phyloP scores from a whole-genome alignment of 2,329 filamentous ascomycete species.

The Seiridium cupressi region DNA sequence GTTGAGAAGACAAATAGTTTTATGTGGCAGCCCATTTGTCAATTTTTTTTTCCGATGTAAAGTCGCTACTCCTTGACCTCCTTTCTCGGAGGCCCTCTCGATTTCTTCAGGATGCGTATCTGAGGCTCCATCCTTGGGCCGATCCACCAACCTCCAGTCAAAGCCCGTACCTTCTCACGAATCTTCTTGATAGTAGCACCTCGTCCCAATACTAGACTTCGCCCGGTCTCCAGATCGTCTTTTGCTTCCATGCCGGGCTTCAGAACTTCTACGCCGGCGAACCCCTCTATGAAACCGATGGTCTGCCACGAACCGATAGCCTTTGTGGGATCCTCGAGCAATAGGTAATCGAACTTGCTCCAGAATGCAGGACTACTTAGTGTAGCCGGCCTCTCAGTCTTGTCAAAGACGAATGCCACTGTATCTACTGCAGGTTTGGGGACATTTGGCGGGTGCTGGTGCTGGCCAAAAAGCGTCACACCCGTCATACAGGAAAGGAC shows the following conservation, averaged over 20 bases:
- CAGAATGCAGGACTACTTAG: constrained; percentile 55
- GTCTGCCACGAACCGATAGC: constrained; percentile 53
- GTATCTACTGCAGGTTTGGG: constrained; percentile 20
- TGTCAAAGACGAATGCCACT: constrained; percentile 50
- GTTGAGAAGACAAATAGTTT: no score
- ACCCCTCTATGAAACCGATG: constrained; percentile 56
- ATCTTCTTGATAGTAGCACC: constrained; percentile 37
- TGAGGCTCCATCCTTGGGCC: constrained; percentile 60
- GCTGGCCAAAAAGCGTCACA: constrained; percentile 63
- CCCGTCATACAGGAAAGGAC: constrained; percentile 70
- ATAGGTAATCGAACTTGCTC: constrained; percentile 61
- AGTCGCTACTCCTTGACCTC: constrained; percentile 22
- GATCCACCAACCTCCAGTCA: constrained; percentile 63
- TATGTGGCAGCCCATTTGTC: no score
- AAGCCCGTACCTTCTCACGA: constrained; percentile 38
- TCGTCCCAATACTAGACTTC: constrained; percentile 40
- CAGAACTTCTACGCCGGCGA: constrained; percentile 57
- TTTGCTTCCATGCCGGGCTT: constrained; percentile 37
- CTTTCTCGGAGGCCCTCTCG: constrained; percentile 24
- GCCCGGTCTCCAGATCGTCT: constrained; percentile 19
- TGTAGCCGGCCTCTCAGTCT: constrained; percentile 52
- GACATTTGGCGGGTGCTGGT: constrained; percentile 27
- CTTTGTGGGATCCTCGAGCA: constrained; percentile 51
- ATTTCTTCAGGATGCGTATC: constrained; percentile 46
- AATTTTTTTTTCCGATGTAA: background rate